phyloP scores from a whole-genome alignment of 1,284 basidiomycete species.

The Papiliotrema flavescens region DNA sequence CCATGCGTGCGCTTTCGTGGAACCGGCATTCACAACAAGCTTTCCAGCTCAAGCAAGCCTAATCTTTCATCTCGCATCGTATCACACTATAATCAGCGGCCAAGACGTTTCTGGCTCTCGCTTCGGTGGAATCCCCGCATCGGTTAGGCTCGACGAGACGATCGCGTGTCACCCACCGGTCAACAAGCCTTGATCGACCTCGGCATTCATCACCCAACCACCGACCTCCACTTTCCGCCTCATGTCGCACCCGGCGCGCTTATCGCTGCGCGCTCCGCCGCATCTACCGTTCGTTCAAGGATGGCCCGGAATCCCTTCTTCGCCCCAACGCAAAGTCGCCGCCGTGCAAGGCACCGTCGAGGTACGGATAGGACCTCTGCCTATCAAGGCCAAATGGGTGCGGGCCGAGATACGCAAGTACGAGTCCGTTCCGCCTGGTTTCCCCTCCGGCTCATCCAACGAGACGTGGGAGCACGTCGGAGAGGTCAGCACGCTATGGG shows the following conservation, averaged over 20 bases:
- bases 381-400: conserved; percentile 86
- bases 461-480: conserved; percentile 51
- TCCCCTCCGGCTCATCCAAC: conserved; percentile 54
- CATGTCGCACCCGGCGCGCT: conserved; percentile 35
- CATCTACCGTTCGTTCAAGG: conserved; percentile 48
- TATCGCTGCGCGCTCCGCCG: conserved; percentile 44
- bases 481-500: conserved; percentile 41
- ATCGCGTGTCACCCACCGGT: too few relatives aligned
- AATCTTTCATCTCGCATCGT: too few relatives aligned
- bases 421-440: conserved; percentile 55
- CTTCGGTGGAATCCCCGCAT: too few relatives aligned
- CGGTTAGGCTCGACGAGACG: too few relatives aligned
- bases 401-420: conserved; percentile 81
- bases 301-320: conserved; percentile 42
- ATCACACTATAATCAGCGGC: too few relatives aligned
- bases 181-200: too few relatives aligned
- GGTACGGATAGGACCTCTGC: conserved; percentile 63
- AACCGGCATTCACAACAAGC: too few relatives aligned
- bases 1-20: too few relatives aligned
- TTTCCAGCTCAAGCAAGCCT: too few relatives aligned
- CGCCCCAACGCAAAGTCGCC: conserved; percentile 26
- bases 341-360: conserved; percentile 61
- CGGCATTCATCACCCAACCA: too few relatives aligned
- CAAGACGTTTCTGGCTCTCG: too few relatives aligned
- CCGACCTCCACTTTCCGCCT: neutral